Evolutionary conservation across 2,329 filamentous ascomycete genomes (phyloP).

Genomic region (Incumbomyces delicatus): DNA sequence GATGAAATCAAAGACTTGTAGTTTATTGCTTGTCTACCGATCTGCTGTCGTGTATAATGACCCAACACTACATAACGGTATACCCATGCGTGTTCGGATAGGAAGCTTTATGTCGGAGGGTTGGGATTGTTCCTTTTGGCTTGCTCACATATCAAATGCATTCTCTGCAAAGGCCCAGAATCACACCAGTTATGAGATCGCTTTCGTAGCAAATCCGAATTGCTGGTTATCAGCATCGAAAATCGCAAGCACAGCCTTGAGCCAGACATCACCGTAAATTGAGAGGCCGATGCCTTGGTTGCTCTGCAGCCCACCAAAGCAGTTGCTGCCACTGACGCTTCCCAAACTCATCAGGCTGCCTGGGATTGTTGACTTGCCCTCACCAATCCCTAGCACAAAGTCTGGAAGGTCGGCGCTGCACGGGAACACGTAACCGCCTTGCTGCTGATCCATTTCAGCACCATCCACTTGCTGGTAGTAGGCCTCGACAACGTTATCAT

Average conservation of each 20-base stretch:
- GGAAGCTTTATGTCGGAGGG: no score
- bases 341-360: slow-evolving; percentile 44
- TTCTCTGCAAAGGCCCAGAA: background rate
- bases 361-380: slow-evolving; percentile 41
- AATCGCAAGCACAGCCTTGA: slow-evolving; percentile 67
- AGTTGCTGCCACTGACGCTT: slow-evolving; percentile 28
- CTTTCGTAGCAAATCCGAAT: slow-evolving; percentile 17
- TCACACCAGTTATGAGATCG: slow-evolving; percentile 6
- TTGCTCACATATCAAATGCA: no score
- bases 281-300: slow-evolving; percentile 48
- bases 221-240: slow-evolving; percentile 44
- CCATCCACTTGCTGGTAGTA: slow-evolving; percentile 53
- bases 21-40: no score
- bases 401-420: slow-evolving; percentile 43
- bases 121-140: no score
- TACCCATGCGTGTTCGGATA: no score
- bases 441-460: slow-evolving; percentile 25
- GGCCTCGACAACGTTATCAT: slow-evolving; percentile 41
- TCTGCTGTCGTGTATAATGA: no score
- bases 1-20: no score
- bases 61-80: no score
- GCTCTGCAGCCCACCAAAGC: slow-evolving; percentile 69
- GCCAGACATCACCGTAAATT: slow-evolving; percentile 69
- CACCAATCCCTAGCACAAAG: slow-evolving; percentile 44
- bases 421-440: slow-evolving; percentile 31